Evolutionary conservation across 73 alveolate species (phyloP).

Genomic region (Symbiodinium pilosum): DNA sequence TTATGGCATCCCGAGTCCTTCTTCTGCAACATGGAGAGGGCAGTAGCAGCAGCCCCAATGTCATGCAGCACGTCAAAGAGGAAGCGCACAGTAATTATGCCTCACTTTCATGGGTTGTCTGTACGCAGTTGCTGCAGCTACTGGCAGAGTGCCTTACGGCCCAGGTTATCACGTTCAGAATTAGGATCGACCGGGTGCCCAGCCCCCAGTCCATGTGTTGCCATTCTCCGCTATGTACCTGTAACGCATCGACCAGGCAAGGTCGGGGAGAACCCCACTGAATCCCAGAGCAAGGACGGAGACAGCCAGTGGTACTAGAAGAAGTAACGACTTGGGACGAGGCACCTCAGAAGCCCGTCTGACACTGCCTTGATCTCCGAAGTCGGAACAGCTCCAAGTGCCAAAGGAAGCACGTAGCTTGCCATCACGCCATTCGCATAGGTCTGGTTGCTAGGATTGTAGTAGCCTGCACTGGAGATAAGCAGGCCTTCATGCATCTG

Average conservation of each 20-base stretch:
- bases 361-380: neutral
- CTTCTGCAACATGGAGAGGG: conserved; percentile 6
- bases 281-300: no score
- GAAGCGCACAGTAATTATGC: neutral
- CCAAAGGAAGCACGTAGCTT: neutral
- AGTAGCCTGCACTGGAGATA: conserved; percentile 18
- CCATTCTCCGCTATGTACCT: neutral
- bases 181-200: conserved; percentile 6
- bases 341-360: neutral
- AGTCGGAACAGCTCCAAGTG: neutral
- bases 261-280: no score
- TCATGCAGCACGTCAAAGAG: conserved; percentile 15
- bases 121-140: no score
- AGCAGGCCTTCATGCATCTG: neutral
- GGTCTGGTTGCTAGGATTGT: neutral
- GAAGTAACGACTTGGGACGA: no score
- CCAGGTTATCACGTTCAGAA: no score
- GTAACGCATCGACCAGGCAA: neutral
- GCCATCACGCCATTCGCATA: conserved; percentile 19
- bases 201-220: conserved; percentile 15
- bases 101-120: neutral
- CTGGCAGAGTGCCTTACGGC: no score
- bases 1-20: neutral
- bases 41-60: conserved; percentile 9
- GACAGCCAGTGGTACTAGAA: no score